phyloP scores from a whole-genome alignment of 2,329 filamentous ascomycete species.

The Aspergillus phoenicis region DNA sequence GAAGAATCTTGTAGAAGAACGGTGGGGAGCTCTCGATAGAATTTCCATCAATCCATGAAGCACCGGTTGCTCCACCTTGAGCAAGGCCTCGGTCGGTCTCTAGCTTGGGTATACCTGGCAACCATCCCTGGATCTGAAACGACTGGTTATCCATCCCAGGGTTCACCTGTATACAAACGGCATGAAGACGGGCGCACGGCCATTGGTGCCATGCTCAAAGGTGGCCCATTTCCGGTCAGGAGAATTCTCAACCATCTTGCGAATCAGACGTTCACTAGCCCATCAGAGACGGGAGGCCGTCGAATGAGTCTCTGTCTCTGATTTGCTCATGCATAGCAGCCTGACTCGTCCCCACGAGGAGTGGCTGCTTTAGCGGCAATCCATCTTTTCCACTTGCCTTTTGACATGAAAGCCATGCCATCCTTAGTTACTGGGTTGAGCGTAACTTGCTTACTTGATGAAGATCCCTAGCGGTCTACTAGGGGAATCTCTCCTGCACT shows the following conservation, averaged over 20 bases:
- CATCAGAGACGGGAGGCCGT: neutral
- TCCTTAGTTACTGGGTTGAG: neutral
- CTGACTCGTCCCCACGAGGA: conserved; percentile 22
- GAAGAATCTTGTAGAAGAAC: neutral
- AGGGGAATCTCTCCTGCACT: neutral
- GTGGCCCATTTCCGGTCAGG: neutral
- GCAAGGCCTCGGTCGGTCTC: conserved; percentile 2
- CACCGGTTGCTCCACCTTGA: neutral
- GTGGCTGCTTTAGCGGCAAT: conserved; percentile 23
- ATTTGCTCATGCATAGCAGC: conserved; percentile 21
- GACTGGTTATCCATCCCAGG: neutral
- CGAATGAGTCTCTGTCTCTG: neutral
- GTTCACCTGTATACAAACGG: neutral
- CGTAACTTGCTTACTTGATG: neutral
- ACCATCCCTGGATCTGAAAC: neutral
- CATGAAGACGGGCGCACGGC: neutral
- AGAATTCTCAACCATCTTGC: neutral
- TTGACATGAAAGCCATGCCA: neutral
- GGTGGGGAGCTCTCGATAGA: neutral
- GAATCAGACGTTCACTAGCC: neutral
- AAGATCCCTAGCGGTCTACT: neutral
- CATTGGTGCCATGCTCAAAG: neutral
- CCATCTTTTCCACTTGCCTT: conserved; percentile 12
- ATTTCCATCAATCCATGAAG: neutral
- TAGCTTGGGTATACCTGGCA: neutral